Percentiles rank a stretch among this genome's conserved stretches.
Conservation (phyloP, 192 early-diverging fungal species). For the Cetraspora pellucida region DNA sequence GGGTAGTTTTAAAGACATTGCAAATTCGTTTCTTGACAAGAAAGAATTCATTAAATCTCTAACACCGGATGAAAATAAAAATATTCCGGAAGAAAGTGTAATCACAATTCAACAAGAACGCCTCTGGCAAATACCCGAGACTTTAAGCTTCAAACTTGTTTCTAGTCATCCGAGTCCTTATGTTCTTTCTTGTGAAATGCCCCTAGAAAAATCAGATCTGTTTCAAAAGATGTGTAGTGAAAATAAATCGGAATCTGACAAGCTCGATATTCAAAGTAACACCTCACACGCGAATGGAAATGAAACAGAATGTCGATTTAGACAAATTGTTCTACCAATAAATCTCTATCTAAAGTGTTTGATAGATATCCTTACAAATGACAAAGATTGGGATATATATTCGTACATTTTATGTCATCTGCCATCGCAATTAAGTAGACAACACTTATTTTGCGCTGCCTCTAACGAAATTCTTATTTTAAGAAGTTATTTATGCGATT, state of each 20-base stretch:
- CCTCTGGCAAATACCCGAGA: constrained; percentile 27
- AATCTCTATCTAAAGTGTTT: constrained; percentile 61
- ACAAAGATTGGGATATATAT: constrained; percentile 72
- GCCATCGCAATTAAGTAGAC: constrained; percentile 70
- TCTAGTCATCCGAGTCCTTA: constrained; percentile 28
- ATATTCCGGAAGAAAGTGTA: constrained; percentile 4
- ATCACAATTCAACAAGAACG: not conserved
- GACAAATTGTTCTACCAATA: constrained; percentile 48
- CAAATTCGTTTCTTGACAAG: not conserved
- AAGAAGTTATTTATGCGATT: constrained; percentile 56
- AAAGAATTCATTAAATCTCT: not conserved
- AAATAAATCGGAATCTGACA: constrained; percentile 36
- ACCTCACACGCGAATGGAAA: not conserved
- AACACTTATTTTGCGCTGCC: constrained; percentile 72
- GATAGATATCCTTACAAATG: constrained; percentile 63
- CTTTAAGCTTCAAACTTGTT: not conserved
- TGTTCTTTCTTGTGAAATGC: constrained; percentile 1
- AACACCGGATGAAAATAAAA: not conserved
- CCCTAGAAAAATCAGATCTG: not conserved
- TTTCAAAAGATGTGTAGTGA: no score
- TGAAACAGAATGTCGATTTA: constrained; percentile 27
- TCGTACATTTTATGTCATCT: constrained; percentile 67
- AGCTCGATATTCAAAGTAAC: constrained; percentile 20
- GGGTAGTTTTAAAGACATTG: constrained; percentile 1
- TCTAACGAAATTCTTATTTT: constrained; percentile 55